Evolutionary conservation across 2,329 filamentous ascomycete species (phyloP).

Genomic region (Xylariales sp.): DNA sequence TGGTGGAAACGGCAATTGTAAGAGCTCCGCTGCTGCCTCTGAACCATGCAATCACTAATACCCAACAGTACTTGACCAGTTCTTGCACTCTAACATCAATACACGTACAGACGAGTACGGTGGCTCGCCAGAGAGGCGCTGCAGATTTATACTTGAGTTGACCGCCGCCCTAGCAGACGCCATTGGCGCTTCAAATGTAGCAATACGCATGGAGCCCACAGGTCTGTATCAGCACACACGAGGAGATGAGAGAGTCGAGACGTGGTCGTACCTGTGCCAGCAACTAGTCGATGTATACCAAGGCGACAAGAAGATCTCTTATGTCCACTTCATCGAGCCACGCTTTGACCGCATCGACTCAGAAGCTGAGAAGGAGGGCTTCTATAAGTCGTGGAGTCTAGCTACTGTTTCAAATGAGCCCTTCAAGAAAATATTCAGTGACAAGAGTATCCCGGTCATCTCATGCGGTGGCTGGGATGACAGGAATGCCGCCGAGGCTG

Average conservation of each 20-base stretch:
- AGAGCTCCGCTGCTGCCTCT: background rate
- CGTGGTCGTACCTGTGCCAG: constrained; percentile 40
- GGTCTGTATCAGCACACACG: constrained; percentile 41
- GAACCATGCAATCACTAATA: background rate
- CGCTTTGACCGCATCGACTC: constrained; percentile 38
- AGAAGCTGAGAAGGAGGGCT: constrained; percentile 31
- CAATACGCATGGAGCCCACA: constrained; percentile 31
- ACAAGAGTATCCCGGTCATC: constrained; percentile 20
- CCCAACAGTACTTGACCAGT: constrained; percentile 12
- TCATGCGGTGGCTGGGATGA: constrained; percentile 21
- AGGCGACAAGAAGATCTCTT: constrained; percentile 31
- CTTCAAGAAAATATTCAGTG: constrained; percentile 22
- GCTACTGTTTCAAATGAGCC: constrained; percentile 23
- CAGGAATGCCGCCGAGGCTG: constrained; percentile 21
- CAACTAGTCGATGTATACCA: constrained; percentile 28
- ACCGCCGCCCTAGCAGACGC: constrained; percentile 22
- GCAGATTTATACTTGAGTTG: constrained; percentile 26
- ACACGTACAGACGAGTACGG: constrained; percentile 26
- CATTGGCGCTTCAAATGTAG: constrained; percentile 24
- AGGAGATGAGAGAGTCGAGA: constrained; percentile 40
- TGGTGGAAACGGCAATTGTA: constrained; percentile 18
- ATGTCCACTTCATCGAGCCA: constrained; percentile 46
- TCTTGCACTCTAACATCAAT: constrained; percentile 22
- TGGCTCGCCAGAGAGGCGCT: constrained; percentile 24
- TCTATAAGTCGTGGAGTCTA: constrained; percentile 27